Base-by-base conservation (phyloP, 805 yeast genomes). In the Saccharomycopsis sp. region DNA sequence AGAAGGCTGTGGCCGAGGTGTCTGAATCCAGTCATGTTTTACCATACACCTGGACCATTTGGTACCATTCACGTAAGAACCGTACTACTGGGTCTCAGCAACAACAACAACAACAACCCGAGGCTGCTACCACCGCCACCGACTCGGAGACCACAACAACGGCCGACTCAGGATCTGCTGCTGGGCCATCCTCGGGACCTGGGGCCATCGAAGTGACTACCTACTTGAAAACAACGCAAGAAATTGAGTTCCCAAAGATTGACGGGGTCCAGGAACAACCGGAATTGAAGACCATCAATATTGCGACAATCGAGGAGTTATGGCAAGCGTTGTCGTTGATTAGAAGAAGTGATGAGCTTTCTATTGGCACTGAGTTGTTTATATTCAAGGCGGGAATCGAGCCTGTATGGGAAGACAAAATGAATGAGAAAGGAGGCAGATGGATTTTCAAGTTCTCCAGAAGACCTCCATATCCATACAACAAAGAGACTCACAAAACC, bases 361-460 rank as follows among this genome's bases (percentile, higher is more conserved):
- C 73, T 19, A 68, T 69, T 53, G 83, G 82, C 20, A 74, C 82
- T 24, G 86, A 83, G 66, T 73, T 79, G 57, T 79, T 82, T 60
- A 68, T 84, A 8, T 84, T 84, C 71, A 82, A 82, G 63, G 71
- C 77, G 35, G 86, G 85, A 1, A 75, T 83, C 42, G 78, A 79
- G 63, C 89, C 89, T 9, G 79, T 82, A 54, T 84, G 89, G 87
- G 87, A 84, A 66, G 87, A 84, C 66, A 84, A 85, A 7, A 72
- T 76, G 54, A 84, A 84, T 66, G 70, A 77, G 60, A 72, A 74
- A 55, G 88, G 88, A 42, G 88, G 89, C 1, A 72, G 86, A 64
- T 83, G 86, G 86, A 76, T 80, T 19, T 78, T 82, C 63, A 73
- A 83, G 62, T 76, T 82, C 64, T 69, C 72, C 64, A 70, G 80